phyloP scores from a whole-genome alignment of 345 rosid species.

The Balakata baccata region DNA sequence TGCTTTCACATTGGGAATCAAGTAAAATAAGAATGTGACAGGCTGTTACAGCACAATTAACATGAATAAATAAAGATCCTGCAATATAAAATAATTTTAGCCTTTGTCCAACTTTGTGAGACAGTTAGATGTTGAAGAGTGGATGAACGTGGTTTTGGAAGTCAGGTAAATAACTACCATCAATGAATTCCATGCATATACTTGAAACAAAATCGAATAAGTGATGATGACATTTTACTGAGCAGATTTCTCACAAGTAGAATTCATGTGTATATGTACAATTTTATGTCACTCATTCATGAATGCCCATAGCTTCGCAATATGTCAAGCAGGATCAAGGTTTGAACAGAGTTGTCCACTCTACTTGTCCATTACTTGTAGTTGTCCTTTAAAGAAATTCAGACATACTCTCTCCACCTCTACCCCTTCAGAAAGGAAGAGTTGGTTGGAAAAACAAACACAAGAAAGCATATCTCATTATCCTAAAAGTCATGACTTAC shows the following conservation, averaged over 20 bases:
- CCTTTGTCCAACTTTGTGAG: slow-evolving; percentile 28
- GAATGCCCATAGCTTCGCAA: slow-evolving; percentile 20
- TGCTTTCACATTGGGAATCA: neutral
- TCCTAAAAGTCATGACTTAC: neutral
- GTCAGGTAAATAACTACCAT: slow-evolving; percentile 25
- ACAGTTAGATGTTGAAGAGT: slow-evolving; percentile 54
- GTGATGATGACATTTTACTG: slow-evolving; percentile 13
- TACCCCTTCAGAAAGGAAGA: neutral
- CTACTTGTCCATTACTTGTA: slow-evolving; percentile 6
- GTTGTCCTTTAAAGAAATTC: slow-evolving; percentile 15
- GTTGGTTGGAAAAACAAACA: slow-evolving; percentile 12
- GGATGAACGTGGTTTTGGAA: slow-evolving; percentile 37
- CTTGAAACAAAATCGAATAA: slow-evolving; percentile 13
- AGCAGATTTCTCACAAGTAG: neutral
- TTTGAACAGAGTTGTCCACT: neutral
- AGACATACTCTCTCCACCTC: neutral
- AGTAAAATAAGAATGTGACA: neutral
- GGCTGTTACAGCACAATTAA: slow-evolving; percentile 12
- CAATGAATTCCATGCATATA: slow-evolving; percentile 10
- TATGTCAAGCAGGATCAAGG: slow-evolving; percentile 19
- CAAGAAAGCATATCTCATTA: neutral
- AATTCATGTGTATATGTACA: neutral
- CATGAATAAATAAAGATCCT: neutral
- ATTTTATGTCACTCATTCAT: slow-evolving; percentile 24
- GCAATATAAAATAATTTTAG: slow-evolving; percentile 13